Conservation (phyloP, 163 green algal genomes). For the Scenedesmus sp. region DNA sequence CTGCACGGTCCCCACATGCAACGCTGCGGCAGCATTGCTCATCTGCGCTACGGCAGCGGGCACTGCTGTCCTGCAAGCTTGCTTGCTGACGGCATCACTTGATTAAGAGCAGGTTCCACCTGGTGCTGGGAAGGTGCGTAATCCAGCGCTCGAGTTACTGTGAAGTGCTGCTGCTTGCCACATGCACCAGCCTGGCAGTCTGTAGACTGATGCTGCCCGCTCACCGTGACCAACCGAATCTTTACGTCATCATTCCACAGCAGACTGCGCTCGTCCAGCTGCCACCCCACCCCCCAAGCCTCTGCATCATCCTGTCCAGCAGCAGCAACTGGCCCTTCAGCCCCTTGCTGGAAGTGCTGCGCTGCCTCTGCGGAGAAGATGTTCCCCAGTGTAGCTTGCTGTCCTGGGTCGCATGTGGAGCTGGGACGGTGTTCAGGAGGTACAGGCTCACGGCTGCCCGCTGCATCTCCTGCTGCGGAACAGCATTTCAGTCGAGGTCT, state of each 20-base stretch:
- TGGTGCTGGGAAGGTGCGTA: no score
- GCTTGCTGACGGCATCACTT: no score
- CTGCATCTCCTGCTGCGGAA: background rate
- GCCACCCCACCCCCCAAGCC: slow-evolving; percentile 61
- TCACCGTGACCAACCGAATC: slow-evolving; percentile 63
- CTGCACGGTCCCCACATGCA: no score
- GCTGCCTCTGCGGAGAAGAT: background rate
- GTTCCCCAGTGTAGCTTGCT: background rate
- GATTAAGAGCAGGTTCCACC: no score
- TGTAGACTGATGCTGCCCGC: background rate
- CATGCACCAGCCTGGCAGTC: no score
- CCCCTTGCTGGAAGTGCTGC: background rate
- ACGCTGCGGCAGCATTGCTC: no score
- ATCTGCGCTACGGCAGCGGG: no score
- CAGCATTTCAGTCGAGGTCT: background rate
- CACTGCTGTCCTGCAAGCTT: no score
- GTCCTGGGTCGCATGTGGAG: background rate
- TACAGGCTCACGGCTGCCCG: background rate
- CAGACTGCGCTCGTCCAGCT: slow-evolving; percentile 68
- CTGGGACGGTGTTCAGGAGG: no score
- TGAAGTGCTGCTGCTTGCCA: no score
- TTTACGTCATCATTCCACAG: slow-evolving; percentile 75
- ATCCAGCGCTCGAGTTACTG: no score
- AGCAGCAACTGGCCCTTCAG: background rate
- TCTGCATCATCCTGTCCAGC: background rate